Evolutionary conservation across 768 basidiomycete species (phyloP).

Genomic region (Mycena haematopus): DNA sequence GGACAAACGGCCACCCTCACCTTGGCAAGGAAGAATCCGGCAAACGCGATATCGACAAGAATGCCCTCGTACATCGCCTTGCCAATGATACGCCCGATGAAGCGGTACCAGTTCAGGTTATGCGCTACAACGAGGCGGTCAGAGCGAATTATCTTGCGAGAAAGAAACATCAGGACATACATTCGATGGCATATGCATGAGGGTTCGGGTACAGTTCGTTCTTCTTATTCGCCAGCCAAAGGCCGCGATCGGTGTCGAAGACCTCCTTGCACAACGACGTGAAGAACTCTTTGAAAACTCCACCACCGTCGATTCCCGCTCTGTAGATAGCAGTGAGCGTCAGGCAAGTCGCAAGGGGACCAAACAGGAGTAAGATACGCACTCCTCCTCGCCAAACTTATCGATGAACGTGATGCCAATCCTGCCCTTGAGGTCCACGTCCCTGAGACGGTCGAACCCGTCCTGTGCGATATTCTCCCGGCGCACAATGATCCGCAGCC

Average conservation of each 20-base stretch:
- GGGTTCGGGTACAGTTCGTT: constrained; percentile 97
- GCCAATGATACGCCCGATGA: constrained; percentile 92
- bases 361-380: constrained; percentile 37
- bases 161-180: constrained; percentile 51
- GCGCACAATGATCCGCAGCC: constrained; percentile 62
- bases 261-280: constrained; percentile 93
- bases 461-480: constrained; percentile 85
- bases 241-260: constrained; percentile 91
- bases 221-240: constrained; percentile 91
- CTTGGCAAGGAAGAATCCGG: constrained; percentile 93
- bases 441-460: constrained; percentile 84
- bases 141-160: not conserved
- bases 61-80: constrained; percentile 98
- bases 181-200: constrained; percentile 87
- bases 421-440: constrained; percentile 79
- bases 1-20: constrained; percentile 40
- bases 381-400: constrained; percentile 87
- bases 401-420: constrained; percentile 94
- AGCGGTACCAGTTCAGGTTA: constrained; percentile 90
- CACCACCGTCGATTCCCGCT: constrained; percentile 95
- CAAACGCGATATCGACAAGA: constrained; percentile 92
- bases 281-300: constrained; percentile 97
- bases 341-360: not conserved
- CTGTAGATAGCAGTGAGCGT: constrained; percentile 42
- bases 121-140: constrained; percentile 55